Evolutionary conservation across 1,284 basidiomycete species (phyloP), one percentile per base, ranked within the genome.

Genomic region (Ceratobasidium papillatum): DNA sequence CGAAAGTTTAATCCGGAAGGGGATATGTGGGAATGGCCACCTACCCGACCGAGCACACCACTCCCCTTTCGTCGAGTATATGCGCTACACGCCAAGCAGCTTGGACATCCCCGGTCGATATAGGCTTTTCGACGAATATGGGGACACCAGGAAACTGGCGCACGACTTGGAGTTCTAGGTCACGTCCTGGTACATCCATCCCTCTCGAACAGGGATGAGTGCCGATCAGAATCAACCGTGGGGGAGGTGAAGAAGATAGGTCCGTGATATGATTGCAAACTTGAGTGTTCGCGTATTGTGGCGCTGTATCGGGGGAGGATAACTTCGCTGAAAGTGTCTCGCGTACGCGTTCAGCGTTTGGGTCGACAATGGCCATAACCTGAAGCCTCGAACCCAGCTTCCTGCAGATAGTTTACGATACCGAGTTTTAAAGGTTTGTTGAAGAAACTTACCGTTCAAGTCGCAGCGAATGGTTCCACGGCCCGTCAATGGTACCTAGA

Each of bases 371-470:
- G 17, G 95, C 96, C 73, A 94, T 89, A 71, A 99, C 95, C 83
- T 98, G 98, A 82, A 99, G 92, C 79, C 97, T 94, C 27, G 91
- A 93, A 58, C 96, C 96, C 75, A 99, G 93, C 86, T 99, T 98
- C 85, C 92, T 96, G 77, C 73, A 74, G 76, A 77, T 77, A 45
- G 19, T 3, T 25, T 11, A 49, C 56, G 17, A 17, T 8, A 61
- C 32, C 4, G 8, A 62, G 22, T 7, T 11, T 3, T 30, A 52
- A 58, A 9, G 17, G 14, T 41, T 12, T 19, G 52, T 43, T 38
- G 34, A 9, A 62, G 79, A 88, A 79, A 36, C 56, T n/a, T 79
- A 93, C 92, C 94, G 91, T 86, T 96, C 95, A 79, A 97, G 89
- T 81, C 95, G 93, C 89, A 96, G 94, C 63, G 94, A 96, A 83